These are phyloP conservation scores for Trichoderma virens DNA, from an alignment of 495 filamentous ascomycete species.

Conservation along the genomic window DNA sequence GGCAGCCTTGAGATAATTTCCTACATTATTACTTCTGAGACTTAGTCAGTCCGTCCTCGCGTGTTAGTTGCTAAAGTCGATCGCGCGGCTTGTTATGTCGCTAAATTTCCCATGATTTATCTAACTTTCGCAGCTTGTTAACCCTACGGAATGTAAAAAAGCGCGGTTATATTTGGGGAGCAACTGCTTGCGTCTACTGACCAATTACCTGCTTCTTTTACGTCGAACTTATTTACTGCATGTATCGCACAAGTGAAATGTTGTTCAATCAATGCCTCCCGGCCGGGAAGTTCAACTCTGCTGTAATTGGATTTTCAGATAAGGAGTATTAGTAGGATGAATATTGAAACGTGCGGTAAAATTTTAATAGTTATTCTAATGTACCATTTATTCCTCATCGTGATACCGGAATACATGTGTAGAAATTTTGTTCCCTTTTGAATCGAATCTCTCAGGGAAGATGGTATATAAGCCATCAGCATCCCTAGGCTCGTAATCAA, in stretches of 20 bases:
- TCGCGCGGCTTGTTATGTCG: constrained; percentile 26
- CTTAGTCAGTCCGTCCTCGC: constrained; percentile 30
- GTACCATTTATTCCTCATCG: too few relatives aligned
- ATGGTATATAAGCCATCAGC: too few relatives aligned
- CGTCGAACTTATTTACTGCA: constrained; percentile 37
- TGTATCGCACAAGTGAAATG: constrained; percentile 45
- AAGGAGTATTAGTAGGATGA: too few relatives aligned
- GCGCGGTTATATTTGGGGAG: constrained; percentile 44
- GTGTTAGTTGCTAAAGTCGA: constrained; percentile 30
- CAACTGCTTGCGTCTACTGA: constrained; percentile 32
- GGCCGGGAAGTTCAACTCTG: constrained; percentile 31
- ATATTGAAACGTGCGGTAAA: too few relatives aligned
- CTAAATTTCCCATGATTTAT: constrained; percentile 25
- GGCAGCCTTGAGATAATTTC: constrained; percentile 27
- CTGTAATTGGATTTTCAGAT: too few relatives aligned
- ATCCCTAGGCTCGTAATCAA: too few relatives aligned
- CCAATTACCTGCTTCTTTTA: constrained; percentile 24
- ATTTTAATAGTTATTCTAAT: too few relatives aligned
- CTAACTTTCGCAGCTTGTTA: constrained; percentile 31
- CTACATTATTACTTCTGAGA: constrained; percentile 29
- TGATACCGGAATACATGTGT: too few relatives aligned
- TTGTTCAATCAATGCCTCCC: constrained; percentile 40
- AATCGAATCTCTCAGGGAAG: too few relatives aligned
- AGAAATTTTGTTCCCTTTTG: too few relatives aligned
- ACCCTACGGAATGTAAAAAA: constrained; percentile 39